Conservation (phyloP, 768 basidiomycete genomes). For the Termitomyces sp. region DNA sequence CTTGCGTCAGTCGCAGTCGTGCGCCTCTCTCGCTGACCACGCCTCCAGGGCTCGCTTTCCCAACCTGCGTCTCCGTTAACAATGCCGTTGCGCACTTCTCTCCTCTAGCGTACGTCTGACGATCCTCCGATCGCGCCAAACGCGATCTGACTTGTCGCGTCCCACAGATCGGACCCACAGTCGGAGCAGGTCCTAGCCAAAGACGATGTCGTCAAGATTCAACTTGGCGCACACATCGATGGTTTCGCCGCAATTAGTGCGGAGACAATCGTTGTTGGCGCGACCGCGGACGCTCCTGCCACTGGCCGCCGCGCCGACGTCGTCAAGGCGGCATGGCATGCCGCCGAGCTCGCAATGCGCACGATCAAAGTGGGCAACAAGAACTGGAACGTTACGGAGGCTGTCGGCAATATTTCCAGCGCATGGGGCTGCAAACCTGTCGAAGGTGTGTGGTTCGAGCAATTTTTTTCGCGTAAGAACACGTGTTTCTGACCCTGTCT, state of each 20-base stretch:
- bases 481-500: slow-evolving; percentile 5
- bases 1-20: slow-evolving; percentile 5
- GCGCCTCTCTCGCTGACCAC: slow-evolving; percentile 4
- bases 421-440: slow-evolving; percentile 88
- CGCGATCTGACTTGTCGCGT: slow-evolving; percentile 9
- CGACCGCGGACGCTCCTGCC: slow-evolving; percentile 65
- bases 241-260: slow-evolving; percentile 93
- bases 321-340: slow-evolving; percentile 89
- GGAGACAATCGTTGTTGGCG: slow-evolving; percentile 89
- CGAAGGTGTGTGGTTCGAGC: slow-evolving; percentile 56
- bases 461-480: not conserved
- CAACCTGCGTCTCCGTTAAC: slow-evolving; percentile 91
- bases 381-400: slow-evolving; percentile 93
- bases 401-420: slow-evolving; percentile 65
- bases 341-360: slow-evolving; percentile 90
- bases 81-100: slow-evolving; percentile 95
- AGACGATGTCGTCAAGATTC: slow-evolving; percentile 92
- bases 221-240: slow-evolving; percentile 96
- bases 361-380: slow-evolving; percentile 88
- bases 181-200: slow-evolving; percentile 67
- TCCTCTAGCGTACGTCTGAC: slow-evolving; percentile 73
- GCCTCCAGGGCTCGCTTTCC: slow-evolving; percentile 81
- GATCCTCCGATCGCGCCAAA: slow-evolving; percentile 17
- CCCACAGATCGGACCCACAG: slow-evolving; percentile 66
- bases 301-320: slow-evolving; percentile 89